These are phyloP conservation scores for Sphaerosporella brunnea DNA, from an alignment of 495 filamentous ascomycete species.

Conservation along the genomic window DNA sequence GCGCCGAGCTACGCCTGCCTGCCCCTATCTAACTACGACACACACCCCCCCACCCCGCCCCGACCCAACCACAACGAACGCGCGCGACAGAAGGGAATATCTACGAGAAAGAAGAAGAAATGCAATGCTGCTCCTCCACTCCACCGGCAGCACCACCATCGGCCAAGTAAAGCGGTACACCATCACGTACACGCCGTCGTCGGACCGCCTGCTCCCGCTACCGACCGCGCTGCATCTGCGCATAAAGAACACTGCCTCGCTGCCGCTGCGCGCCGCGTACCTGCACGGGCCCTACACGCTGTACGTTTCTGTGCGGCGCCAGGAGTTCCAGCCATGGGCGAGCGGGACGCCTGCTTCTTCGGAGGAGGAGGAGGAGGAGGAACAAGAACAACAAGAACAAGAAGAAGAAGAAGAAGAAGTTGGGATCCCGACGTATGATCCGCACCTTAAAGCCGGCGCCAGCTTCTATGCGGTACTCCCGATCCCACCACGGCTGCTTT, in stretches of 20 bases:
- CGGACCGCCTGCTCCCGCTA: constrained; percentile 70
- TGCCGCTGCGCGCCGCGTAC: constrained; percentile 81
- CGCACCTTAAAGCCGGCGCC: constrained; percentile 84
- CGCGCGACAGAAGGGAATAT: neutral
- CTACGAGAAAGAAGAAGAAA: neutral
- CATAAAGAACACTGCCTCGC: constrained; percentile 80
- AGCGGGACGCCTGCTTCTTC: constrained; percentile 11
- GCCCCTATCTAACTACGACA: too few species aligned
- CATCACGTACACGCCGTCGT: constrained; percentile 75
- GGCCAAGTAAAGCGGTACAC: constrained; percentile 87
- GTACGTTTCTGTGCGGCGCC: constrained; percentile 49
- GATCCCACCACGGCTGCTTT: constrained; percentile 42
- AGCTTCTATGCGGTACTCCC: constrained; percentile 60
- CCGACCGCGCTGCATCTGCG: constrained; percentile 62
- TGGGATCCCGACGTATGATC: constrained; percentile 40
- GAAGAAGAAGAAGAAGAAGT: constrained; percentile 8
- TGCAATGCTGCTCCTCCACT: constrained; percentile 73
- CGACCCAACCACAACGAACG: neutral
- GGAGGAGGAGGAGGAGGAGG: constrained; percentile 8
- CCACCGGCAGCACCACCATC: constrained; percentile 73
- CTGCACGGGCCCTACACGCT: constrained; percentile 90
- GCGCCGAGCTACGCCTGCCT: too few species aligned
- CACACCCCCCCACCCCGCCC: neutral
- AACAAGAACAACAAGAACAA: constrained; percentile 5
- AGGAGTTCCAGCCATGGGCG: constrained; percentile 22